A percentile compares a stretch with the other conserved stretches of the same genome.
These are phyloP conservation scores for Heimioporus retisporus DNA, from an alignment of 1,284 basidiomycete genomes.

Conservation along the genomic window DNA sequence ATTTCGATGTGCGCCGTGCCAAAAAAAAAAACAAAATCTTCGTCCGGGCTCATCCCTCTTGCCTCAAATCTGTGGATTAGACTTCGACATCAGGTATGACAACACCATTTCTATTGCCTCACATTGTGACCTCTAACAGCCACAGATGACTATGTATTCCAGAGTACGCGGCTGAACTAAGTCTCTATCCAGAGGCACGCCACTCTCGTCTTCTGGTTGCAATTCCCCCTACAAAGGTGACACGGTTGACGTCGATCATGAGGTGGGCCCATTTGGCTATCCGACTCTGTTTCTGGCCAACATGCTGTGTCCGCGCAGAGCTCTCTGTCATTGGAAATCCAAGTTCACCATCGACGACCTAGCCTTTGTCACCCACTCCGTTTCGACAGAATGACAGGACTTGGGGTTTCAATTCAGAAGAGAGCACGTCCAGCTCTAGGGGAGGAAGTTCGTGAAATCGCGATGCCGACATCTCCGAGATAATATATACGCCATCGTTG, in stretches of 20 bases:
- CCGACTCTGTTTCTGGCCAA: constrained; percentile 85
- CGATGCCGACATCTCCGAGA: constrained; percentile 46
- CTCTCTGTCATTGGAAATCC: constrained; percentile 95
- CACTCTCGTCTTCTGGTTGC: constrained; percentile 53
- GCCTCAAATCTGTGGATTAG: constrained; percentile 59
- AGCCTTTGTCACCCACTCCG: constrained; percentile 96
- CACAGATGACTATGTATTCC: constrained; percentile 61
- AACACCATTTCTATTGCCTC: constrained; percentile 24
- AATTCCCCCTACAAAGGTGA: constrained; percentile 56
- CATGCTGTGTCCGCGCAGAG: constrained; percentile 82
- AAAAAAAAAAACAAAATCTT: constrained; percentile 40
- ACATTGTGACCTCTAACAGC: constrained; percentile 31
- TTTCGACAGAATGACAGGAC: constrained; percentile 82
- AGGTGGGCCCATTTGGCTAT: constrained; percentile 72
- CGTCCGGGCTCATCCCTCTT: constrained; percentile 69
- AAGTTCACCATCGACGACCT: constrained; percentile 94
- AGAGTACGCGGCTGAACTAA: constrained; percentile 51
- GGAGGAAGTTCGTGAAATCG: constrained; percentile 65
- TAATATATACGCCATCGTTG: constrained; percentile 1
- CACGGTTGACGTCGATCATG: constrained; percentile 48
- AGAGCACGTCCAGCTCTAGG: constrained; percentile 56
- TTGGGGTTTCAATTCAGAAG: constrained; percentile 79
- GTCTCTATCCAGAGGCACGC: constrained; percentile 53
- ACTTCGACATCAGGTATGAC: constrained; percentile 71
- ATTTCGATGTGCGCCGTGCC: too few relatives aligned